Evolutionary conservation across 2,329 filamentous ascomycete species (phyloP), one percentile per base, ranked within the genome.

Genomic region (Pyrenophora seminiperda): DNA sequence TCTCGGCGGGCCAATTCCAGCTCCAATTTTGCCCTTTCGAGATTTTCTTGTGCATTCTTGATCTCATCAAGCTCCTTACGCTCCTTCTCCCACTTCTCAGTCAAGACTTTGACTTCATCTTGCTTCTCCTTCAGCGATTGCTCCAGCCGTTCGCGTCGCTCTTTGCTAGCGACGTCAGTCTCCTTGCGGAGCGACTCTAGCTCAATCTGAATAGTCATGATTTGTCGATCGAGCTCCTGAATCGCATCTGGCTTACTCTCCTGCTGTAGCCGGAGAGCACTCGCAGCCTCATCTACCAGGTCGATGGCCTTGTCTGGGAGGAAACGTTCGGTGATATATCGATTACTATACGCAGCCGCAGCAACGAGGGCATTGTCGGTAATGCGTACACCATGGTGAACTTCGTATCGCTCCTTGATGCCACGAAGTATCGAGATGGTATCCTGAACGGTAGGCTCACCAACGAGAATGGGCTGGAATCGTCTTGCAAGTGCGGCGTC

Each of bases 181-280:
- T 99, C 94, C 66, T 97, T 97, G 41, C 93, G 84, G 33, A 99
- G 76, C 54, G 91, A 97, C 70, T 97, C 94, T 1, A 97, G 81
- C 71, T 99, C 93, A 56, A 99, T 97, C 68, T 97, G 93, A 11
- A 97, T 91, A 0, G 93, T 97, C 84, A 97, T 95, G 53, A 97
- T 96, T 66, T 92, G 90, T 54, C 95, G 89, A 65, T 97, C 93
- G 1, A 97, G 83, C 41, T 88, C 85, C 76, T 95, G 90, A 27
- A 99, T 97, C 7, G 93, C 86, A 62, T 97, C 94, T 0, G 94
- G 94, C 64, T 97, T 97, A 63, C 91, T 96, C 73, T 99, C 94
- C 73, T 97, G 94, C 68, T 97, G 93, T 24, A 97, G 76, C 36
- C 95, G 86, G 7, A 97, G 78, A 17, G 91, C 91, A 53, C 90